A percentile compares a stretch with the other conserved stretches of the same genome.
Conservation (phyloP, 2,329 filamentous ascomycete genomes). For the Colletotrichum scovillei region DNA sequence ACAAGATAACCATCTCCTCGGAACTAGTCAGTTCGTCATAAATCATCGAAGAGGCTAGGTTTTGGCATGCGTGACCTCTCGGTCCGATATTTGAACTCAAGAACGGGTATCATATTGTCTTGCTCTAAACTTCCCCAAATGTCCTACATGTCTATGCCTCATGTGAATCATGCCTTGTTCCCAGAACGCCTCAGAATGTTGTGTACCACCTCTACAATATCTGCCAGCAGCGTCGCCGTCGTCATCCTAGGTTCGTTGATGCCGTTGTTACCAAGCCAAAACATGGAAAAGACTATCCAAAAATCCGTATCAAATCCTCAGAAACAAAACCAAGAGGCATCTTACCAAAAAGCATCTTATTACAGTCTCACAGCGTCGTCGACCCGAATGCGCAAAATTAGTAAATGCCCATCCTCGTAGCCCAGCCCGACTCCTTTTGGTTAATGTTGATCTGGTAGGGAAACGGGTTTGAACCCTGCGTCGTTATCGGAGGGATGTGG, state of each 20-base stretch:
- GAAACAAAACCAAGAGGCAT: neutral
- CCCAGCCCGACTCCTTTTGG: slow-evolving; percentile 83
- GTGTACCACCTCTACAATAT: neutral
- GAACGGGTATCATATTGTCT: slow-evolving; percentile 31
- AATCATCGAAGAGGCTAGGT: neutral
- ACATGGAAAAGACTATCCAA: neutral
- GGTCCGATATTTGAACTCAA: neutral
- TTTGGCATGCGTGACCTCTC: neutral
- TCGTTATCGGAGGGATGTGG: slow-evolving; percentile 97
- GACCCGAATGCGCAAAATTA: too few relatives aligned
- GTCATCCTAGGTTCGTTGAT: neutral
- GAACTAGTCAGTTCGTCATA: neutral
- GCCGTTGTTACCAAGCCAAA: neutral
- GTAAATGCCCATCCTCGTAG: slow-evolving; percentile 82
- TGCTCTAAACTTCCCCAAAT: slow-evolving; percentile 1
- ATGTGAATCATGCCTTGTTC: neutral
- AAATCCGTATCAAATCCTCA: neutral
- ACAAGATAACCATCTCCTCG: neutral
- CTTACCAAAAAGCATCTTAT: neutral
- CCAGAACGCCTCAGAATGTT: slow-evolving; percentile 6
- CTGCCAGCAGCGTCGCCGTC: neutral
- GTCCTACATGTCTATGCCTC: slow-evolving; percentile 19
- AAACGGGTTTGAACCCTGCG: slow-evolving; percentile 92
- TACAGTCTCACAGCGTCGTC: neutral
- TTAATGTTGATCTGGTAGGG: slow-evolving; percentile 94